phyloP scores from a whole-genome alignment of 495 filamentous ascomycete species.

The Lasiosphaeria hispida region DNA sequence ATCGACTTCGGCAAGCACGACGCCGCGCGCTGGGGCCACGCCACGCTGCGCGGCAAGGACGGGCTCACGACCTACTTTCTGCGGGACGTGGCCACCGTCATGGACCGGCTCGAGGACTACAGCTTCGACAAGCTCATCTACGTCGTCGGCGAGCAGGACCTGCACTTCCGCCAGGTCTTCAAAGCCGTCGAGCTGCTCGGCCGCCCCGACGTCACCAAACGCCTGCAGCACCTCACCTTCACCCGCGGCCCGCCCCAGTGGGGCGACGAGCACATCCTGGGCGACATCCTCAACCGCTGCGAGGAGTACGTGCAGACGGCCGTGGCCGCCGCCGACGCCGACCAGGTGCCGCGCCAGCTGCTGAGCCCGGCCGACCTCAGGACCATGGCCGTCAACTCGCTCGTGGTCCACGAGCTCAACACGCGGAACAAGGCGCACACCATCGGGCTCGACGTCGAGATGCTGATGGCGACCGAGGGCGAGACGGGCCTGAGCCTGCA shows the following conservation, averaged over 20 bases:
- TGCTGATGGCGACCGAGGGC: neutral
- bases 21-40: slow-evolving; percentile 66
- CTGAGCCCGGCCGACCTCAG: neutral
- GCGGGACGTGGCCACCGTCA: slow-evolving; percentile 66
- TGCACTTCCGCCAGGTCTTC: slow-evolving; percentile 72
- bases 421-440: slow-evolving; percentile 3
- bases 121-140: slow-evolving; percentile 77
- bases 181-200: slow-evolving; percentile 64
- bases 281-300: slow-evolving; percentile 4
- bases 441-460: neutral
- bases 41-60: slow-evolving; percentile 64
- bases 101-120: slow-evolving; percentile 61
- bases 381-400: slow-evolving; percentile 2
- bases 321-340: neutral
- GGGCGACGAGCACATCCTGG: slow-evolving; percentile 4
- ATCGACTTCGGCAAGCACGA: slow-evolving; percentile 65
- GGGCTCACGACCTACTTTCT: slow-evolving; percentile 70
- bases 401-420: slow-evolving; percentile 5
- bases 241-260: slow-evolving; percentile 1
- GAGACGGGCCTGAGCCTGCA: slow-evolving; percentile 7
- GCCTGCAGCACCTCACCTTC: slow-evolving; percentile 3
- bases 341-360: neutral
- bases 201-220: neutral
- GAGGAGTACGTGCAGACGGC: neutral
- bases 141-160: slow-evolving; percentile 68